These are phyloP conservation scores for Yarrowia deformans DNA, from an alignment of 805 yeast species.

Conservation along the genomic window DNA sequence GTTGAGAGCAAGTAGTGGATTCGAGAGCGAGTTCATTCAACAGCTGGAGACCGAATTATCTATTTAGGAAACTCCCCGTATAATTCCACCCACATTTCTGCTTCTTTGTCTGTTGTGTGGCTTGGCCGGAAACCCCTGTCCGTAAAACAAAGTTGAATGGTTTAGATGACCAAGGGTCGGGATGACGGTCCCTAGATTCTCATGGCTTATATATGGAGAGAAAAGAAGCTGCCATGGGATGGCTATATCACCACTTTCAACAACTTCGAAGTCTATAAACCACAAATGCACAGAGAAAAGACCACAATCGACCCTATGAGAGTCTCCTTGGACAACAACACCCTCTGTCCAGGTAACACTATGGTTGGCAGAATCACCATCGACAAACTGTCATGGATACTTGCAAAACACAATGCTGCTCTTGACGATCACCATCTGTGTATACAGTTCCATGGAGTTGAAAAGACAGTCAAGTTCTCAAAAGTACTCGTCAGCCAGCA, in stretches of 20 bases:
- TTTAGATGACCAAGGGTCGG: not conserved
- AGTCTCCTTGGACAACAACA: not conserved
- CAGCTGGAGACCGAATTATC: too few species aligned
- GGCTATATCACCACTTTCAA: not conserved
- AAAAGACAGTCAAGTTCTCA: not conserved
- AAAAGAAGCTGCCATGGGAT: too few species aligned
- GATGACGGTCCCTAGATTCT: slow-evolving; percentile 2
- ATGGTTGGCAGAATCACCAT: not conserved
- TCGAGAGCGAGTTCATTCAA: not conserved
- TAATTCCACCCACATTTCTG: not conserved
- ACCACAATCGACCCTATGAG: not conserved
- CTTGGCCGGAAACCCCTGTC: not conserved
- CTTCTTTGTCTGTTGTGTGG: not conserved
- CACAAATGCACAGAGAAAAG: not conserved
- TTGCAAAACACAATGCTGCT: too few species aligned
- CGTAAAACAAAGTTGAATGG: not conserved
- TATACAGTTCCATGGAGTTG: slow-evolving; percentile 26
- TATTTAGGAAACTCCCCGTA: not conserved
- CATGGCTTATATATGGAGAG: not conserved
- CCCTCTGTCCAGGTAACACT: not conserved
- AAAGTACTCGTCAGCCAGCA: not conserved
- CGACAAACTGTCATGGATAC: not conserved
- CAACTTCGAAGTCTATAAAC: too few species aligned
- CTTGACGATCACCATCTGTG: not conserved
- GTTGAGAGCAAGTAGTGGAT: not conserved